Evolutionary conservation across 192 early-diverging fungal genomes (phyloP), one percentile per base, ranked within the genome.

Genomic region (Dimargaris xerosporica): DNA sequence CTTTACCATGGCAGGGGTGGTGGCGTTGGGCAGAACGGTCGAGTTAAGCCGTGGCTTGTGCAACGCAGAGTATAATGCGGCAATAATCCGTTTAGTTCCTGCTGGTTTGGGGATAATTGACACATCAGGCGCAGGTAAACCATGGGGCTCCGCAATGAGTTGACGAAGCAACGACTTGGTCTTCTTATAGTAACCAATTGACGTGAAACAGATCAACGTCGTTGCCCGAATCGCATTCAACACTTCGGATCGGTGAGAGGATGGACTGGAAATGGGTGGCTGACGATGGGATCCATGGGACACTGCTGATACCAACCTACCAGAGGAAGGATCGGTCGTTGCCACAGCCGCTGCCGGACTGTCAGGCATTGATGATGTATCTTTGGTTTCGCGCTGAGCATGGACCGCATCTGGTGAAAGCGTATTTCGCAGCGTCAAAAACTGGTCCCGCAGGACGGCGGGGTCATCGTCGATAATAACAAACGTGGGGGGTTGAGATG

Each of bases 401-500:
- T 28, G 9, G 16, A 10, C 17, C 13, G 29, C 29, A 23, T 59
- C 56, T 10, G 41, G n/a, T n/a, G n/a, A n/a, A n/a, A 59, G 56
- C 15, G 56, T 59, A 17, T 59, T 59, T 19, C 56, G 56, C 5
- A 59, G 41, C 1, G 15, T 1, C 17, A 4, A 15, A 42, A 59
- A 59, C 41, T 59, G 56, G 16, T 41, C 12, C 9, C 34, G 19
- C 11, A 59, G 56, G 31, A 34, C 41, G 56, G 56, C 13, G 19
- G 41, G 23, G 15, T 59, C 31, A 39, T 59, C 56, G 41, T 59
- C 56, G 17, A 59, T 42, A 29, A 59, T 59, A 19, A 59, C 29
- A 41, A 59, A 59, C 9, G 56, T 34, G 19, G 19, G 41, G 31
- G 56, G 56, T 10, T 23, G 56, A 0, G 31, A 34, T 29, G n/a